Evolutionary conservation across 2,329 filamentous ascomycete genomes (phyloP), one percentile per base, ranked within the genome.

Genomic region (Fonsecaea pedrosoi): DNA sequence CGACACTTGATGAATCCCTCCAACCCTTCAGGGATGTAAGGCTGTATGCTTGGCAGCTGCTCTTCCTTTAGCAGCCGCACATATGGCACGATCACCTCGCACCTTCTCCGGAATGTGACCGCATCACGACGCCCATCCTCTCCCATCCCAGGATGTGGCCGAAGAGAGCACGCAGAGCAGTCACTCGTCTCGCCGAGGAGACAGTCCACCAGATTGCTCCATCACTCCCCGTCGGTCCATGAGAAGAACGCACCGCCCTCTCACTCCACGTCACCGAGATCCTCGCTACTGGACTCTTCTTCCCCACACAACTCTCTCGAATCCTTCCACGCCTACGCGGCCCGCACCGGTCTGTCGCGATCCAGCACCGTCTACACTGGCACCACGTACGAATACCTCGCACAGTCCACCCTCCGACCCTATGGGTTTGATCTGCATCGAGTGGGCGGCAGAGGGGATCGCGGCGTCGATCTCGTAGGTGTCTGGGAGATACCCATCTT

Each of bases 301-400:
- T 54, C 64, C 21, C 32, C 60, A 6, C 70, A 72, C 57, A 40
- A 59, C 25, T 58, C 78, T 66, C 74, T 82, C 35, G 48, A 73
- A 1, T 77, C 77, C 10, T 82, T 82, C 71, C 76, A 81, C 65
- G 68, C 74, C 60, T 76, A 82, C 71, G 78, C 80, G n/a, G 57
- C 74, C 4, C 77, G 77, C 50, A 79, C 74, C 7, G 70, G 72
- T 15, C 78, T 82, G 21, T 75, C 77, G 8, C 64, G 72, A 21
- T 73, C 70, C 13, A 81, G 77, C 65, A 80, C 80, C 1, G 76
- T 78, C 60, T 81, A 81, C 69, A 73, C 80, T 50, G 82, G 82
- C 57, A 83, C 80, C 2, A 74, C 78, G 65, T 83, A 83, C 73
- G 82, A 83, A 73, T 82, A 83, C 67, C 79, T 78, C 7, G 77